These are phyloP conservation scores for Penicillium sp. DNA, from an alignment of 2,329 filamentous ascomycete species.

Conservation along the genomic window DNA sequence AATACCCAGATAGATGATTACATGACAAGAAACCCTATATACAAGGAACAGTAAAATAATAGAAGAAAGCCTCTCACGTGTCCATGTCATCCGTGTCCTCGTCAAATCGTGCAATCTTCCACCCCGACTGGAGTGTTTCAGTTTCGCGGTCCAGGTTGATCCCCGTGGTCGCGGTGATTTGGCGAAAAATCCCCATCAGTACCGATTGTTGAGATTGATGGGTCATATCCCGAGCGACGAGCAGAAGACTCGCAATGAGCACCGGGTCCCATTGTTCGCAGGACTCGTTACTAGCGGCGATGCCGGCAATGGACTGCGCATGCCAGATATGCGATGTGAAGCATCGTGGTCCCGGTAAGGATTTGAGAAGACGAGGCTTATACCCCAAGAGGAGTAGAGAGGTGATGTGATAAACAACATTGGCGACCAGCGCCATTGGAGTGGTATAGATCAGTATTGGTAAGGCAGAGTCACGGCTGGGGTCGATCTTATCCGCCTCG, in stretches of 20 bases:
- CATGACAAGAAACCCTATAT: too few relatives aligned
- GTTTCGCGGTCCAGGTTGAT: conserved; percentile 18
- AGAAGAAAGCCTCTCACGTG: conserved; percentile 1
- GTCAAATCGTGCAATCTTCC: conserved; percentile 20
- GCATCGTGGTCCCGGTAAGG: conserved; percentile 17
- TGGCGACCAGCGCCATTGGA: conserved; percentile 23
- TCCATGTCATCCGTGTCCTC: conserved; percentile 14
- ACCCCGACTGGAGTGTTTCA: conserved; percentile 11
- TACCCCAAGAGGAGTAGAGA: conserved; percentile 18
- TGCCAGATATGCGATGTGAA: conserved; percentile 24
- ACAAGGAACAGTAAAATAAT: neutral
- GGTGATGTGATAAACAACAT: conserved; percentile 20
- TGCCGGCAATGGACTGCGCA: conserved; percentile 21
- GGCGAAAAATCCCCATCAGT: conserved; percentile 11
- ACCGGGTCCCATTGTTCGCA: conserved; percentile 22
- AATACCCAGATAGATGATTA: too few relatives aligned
- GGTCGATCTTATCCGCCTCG: conserved; percentile 22
- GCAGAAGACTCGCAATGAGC: conserved; percentile 17
- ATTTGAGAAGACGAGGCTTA: conserved; percentile 21
- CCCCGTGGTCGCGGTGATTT: conserved; percentile 15
- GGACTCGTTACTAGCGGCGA: conserved; percentile 21
- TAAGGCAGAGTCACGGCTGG: conserved; percentile 18
- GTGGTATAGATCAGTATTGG: conserved; percentile 24
- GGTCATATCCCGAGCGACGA: conserved; percentile 20
- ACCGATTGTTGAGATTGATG: conserved; percentile 20